Evolutionary conservation across 2,329 filamentous ascomycete species (phyloP).

Genomic region (Sarocladium strictum): DNA sequence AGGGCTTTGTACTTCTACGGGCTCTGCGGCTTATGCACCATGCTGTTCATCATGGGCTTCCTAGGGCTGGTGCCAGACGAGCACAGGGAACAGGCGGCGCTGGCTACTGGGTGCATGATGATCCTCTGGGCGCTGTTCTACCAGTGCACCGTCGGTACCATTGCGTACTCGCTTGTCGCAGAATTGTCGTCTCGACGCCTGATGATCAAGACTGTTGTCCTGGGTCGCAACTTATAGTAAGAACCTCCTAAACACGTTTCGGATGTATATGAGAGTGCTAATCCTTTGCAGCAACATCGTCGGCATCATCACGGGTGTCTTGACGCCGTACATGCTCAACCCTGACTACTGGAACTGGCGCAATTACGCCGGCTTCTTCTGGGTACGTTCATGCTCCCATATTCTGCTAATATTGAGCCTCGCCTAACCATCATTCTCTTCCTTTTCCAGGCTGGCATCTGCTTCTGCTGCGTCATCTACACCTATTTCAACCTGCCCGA

Average conservation of each 20-base stretch:
- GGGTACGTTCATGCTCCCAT: conserved; percentile 38
- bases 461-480: conserved; percentile 75
- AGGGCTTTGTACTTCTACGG: conserved; percentile 72
- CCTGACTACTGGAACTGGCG: conserved; percentile 81
- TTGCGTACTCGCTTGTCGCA: conserved; percentile 82
- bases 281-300: conserved; percentile 60
- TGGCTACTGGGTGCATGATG: conserved; percentile 84
- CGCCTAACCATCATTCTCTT: conserved; percentile 14
- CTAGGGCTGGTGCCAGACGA: conserved; percentile 63
- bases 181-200: conserved; percentile 78
- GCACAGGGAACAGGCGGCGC: conserved; percentile 54
- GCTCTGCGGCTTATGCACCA: conserved; percentile 63
- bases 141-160: conserved; percentile 81
- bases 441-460: conserved; percentile 58
- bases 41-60: conserved; percentile 82
- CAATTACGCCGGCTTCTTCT: conserved; percentile 85
- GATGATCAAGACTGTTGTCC: conserved; percentile 86
- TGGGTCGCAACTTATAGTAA: conserved; percentile 71
- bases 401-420: not conserved
- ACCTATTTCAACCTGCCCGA: conserved; percentile 58
- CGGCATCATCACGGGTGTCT: conserved; percentile 71
- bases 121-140: conserved; percentile 76
- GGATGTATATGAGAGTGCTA: no score
- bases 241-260: no score
- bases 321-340: conserved; percentile 93